Percentiles rank a stretch among this genome's conserved stretches.
Conservation (phyloP, 176 grass and related monocot species). For the Lolium perenne region DNA sequence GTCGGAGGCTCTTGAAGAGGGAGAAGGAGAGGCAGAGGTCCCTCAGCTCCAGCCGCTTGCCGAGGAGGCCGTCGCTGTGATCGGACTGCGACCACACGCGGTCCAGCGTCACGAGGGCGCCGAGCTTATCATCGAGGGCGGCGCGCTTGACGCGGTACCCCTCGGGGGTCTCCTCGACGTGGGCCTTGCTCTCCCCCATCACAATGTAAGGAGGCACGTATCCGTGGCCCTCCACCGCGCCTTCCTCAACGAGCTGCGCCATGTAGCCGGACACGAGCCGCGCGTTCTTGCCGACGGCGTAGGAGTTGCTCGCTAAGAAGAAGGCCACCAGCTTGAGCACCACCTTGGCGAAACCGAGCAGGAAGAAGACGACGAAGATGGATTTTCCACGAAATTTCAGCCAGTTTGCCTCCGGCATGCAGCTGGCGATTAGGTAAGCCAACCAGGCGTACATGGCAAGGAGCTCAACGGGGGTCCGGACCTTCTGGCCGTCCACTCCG, state of each 20-base stretch:
- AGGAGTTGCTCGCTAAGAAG: neutral
- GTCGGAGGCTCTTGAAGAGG: constrained; percentile 29
- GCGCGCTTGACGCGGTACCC: constrained; percentile 32
- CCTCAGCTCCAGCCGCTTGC: neutral
- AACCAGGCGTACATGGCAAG: neutral
- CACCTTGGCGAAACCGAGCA: constrained; percentile 28
- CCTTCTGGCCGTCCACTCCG: constrained; percentile 9
- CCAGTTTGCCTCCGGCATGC: neutral
- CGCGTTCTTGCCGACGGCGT: constrained; percentile 37
- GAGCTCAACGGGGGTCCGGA: neutral
- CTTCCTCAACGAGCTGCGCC: constrained; percentile 22
- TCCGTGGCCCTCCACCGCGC: neutral
- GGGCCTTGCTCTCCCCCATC: constrained; percentile 27
- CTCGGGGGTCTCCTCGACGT: constrained; percentile 9
- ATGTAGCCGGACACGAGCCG: constrained; percentile 50
- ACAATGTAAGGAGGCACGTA: constrained; percentile 38
- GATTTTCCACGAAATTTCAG: rapidly evolving
- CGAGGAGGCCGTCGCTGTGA: constrained; percentile 7
- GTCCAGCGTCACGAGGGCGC: constrained; percentile 24
- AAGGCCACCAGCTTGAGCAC: constrained; percentile 21
- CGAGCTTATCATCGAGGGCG: neutral
- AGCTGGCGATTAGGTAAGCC: rapidly evolving
- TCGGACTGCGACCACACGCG: constrained; percentile 22
- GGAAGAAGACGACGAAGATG: constrained; percentile 24
- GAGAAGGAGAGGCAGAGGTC: constrained; percentile 51